Conservation (phyloP, 805 yeast species). For the Schizosaccharomyces osmophilus region DNA sequence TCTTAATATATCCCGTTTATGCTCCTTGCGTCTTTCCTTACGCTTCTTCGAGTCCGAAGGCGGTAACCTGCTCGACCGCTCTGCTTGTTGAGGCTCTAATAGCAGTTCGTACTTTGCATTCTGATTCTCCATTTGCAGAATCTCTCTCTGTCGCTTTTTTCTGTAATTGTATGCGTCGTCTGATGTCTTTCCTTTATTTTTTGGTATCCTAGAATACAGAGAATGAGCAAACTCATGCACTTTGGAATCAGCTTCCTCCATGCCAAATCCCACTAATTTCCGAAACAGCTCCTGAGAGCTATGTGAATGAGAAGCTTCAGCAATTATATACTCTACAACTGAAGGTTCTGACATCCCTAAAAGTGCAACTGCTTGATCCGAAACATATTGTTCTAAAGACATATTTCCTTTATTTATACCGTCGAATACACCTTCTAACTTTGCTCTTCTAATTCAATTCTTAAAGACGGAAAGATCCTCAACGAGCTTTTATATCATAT, state of each 20-base stretch:
- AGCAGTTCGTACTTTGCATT: neutral
- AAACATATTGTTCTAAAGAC: constrained; percentile 1
- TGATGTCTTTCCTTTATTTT: neutral
- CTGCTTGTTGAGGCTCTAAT: neutral
- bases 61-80: neutral
- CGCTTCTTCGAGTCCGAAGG: neutral
- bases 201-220: neutral
- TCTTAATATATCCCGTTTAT: neutral
- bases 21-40: neutral
- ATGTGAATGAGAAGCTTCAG: neutral
- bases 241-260: neutral
- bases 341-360: constrained; percentile 2
- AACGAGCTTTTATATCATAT: no score
- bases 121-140: neutral
- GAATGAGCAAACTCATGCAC: neutral
- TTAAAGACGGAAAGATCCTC: no score
- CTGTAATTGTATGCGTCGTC: neutral
- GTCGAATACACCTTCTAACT: no score
- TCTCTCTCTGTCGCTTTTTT: neutral
- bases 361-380: neutral
- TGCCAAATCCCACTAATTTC: neutral
- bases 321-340: constrained; percentile 1
- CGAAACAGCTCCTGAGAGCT: neutral
- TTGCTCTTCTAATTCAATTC: no score
- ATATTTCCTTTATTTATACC: neutral